A percentile compares a stretch with the other conserved stretches of the same genome.
Evolutionary conservation across 208 protist genomes (phyloP).

Genomic region (Strigomonas galati): DNA sequence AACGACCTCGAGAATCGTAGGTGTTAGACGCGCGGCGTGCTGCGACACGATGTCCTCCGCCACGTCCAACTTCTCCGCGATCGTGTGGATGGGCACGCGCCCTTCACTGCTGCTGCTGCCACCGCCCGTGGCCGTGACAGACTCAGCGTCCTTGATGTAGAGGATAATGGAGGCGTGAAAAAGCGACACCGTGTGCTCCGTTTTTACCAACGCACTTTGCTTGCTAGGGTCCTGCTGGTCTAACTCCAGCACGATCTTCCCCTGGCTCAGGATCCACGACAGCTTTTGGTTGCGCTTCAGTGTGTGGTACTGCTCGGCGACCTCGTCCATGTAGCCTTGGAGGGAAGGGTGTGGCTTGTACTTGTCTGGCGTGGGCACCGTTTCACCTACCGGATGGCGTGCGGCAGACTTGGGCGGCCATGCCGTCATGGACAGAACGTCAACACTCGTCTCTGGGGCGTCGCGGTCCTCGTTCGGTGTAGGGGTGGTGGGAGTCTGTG

Average conservation of each 20-base stretch:
- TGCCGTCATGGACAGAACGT: slow-evolving; percentile 67
- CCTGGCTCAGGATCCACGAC: slow-evolving; percentile 60
- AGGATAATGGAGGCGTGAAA: slow-evolving; percentile 76
- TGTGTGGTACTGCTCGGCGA: slow-evolving; percentile 53
- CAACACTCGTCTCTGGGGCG: slow-evolving; percentile 34
- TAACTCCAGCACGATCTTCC: slow-evolving; percentile 59
- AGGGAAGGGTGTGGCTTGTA: slow-evolving; percentile 61
- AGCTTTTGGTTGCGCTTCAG: slow-evolving; percentile 65
- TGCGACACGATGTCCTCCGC: slow-evolving; percentile 22
- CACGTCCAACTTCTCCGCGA: slow-evolving; percentile 26
- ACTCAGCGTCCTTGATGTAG: slow-evolving; percentile 37
- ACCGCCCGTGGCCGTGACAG: slow-evolving; percentile 13
- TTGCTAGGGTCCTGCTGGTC: slow-evolving; percentile 42
- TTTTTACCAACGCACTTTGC: slow-evolving; percentile 23
- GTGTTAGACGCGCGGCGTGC: slow-evolving; percentile 26
- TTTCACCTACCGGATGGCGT: background rate
- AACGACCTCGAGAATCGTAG: slow-evolving; percentile 29
- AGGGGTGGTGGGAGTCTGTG: background rate
- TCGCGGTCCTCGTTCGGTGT: background rate
- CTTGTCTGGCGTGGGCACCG: slow-evolving; percentile 27
- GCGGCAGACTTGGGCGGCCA: slow-evolving; percentile 50
- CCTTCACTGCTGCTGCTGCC: background rate
- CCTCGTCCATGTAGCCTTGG: slow-evolving; percentile 42
- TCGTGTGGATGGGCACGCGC: slow-evolving; percentile 12
- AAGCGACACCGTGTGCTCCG: slow-evolving; percentile 49